These are phyloP conservation scores for Boletellus sp. DNA, from an alignment of 768 basidiomycete species.

Conservation along the genomic window DNA sequence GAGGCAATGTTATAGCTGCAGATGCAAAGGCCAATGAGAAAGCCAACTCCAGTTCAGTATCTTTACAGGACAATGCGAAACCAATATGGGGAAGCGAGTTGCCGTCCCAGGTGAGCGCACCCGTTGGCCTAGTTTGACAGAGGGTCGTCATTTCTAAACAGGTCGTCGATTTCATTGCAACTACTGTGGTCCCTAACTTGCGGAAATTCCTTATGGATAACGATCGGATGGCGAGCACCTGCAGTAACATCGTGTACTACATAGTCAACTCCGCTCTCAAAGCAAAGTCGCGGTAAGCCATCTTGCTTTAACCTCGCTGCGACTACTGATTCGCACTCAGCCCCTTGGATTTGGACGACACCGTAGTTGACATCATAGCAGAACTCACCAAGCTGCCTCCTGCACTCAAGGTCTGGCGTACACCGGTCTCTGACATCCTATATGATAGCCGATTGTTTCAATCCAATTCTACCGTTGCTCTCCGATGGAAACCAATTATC, in stretches of 20 bases:
- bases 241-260: conserved; percentile 81
- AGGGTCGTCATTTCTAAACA: conserved; percentile 30
- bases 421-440: conserved; percentile 74
- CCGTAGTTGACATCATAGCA: conserved; percentile 61
- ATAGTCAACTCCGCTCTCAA: conserved; percentile 79
- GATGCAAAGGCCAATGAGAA: conserved; percentile 64
- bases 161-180: conserved; percentile 71
- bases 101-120: conserved; percentile 23
- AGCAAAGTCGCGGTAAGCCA: conserved; percentile 61
- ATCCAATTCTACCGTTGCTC: conserved; percentile 51
- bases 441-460: conserved; percentile 88
- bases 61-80: conserved; percentile 33
- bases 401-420: conserved; percentile 81
- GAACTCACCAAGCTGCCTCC: conserved; percentile 79
- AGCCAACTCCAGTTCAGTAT: conserved; percentile 40
- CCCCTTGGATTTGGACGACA: conserved; percentile 74
- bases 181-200: conserved; percentile 65
- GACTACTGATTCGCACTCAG: conserved; percentile 33
- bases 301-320: background rate
- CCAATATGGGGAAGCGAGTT: conserved; percentile 27
- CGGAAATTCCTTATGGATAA: conserved; percentile 78
- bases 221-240: conserved; percentile 77
- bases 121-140: conserved; percentile 15
- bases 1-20: conserved; percentile 13
- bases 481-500: conserved; percentile 74